Evolutionary conservation across 495 filamentous ascomycete genomes (phyloP).

Genomic region (Corynascus novoguineensis): DNA sequence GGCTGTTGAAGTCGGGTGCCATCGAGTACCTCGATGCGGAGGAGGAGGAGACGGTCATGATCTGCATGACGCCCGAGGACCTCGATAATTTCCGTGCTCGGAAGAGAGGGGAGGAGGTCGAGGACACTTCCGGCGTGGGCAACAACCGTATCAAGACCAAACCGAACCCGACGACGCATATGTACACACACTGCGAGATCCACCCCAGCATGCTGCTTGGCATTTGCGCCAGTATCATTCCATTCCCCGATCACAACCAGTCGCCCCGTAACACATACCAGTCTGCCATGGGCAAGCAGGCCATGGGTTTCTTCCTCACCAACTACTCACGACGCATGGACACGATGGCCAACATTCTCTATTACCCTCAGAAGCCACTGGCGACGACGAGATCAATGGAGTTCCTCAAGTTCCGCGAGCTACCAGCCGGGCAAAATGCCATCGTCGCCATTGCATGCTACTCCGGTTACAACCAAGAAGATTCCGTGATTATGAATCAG

Average conservation of each 20-base stretch:
- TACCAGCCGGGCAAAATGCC: slow-evolving; percentile 95
- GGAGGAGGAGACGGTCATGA: slow-evolving; percentile 98
- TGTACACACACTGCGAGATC: slow-evolving; percentile 97
- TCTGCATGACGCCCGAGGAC: slow-evolving; percentile 96
- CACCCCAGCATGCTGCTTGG: slow-evolving; percentile 98
- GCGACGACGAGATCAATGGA: slow-evolving; percentile 98
- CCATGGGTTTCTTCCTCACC: slow-evolving; percentile 97
- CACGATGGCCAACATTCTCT: slow-evolving; percentile 98
- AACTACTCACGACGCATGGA: slow-evolving; percentile 97
- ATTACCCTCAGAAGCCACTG: slow-evolving; percentile 96
- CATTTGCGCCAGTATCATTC: slow-evolving; percentile 98
- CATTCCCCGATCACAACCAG: slow-evolving; percentile 98
- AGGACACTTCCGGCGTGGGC: slow-evolving; percentile 33
- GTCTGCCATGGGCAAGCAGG: slow-evolving; percentile 99
- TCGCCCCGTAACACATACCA: slow-evolving; percentile 98
- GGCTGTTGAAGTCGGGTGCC: slow-evolving; percentile 69
- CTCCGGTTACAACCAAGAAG: slow-evolving; percentile 99
- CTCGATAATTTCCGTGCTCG: slow-evolving; percentile 59
- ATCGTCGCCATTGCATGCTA: slow-evolving; percentile 97
- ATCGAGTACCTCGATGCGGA: slow-evolving; percentile 97
- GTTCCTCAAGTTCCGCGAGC: slow-evolving; percentile 92
- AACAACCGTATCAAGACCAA: slow-evolving; percentile 82
- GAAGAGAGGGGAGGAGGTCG: slow-evolving; percentile 49
- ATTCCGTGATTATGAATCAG: slow-evolving; percentile 99
- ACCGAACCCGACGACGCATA: slow-evolving; percentile 73